Conservation (phyloP, 352 stramenopile genomes). For the Pythium utonaiense region DNA sequence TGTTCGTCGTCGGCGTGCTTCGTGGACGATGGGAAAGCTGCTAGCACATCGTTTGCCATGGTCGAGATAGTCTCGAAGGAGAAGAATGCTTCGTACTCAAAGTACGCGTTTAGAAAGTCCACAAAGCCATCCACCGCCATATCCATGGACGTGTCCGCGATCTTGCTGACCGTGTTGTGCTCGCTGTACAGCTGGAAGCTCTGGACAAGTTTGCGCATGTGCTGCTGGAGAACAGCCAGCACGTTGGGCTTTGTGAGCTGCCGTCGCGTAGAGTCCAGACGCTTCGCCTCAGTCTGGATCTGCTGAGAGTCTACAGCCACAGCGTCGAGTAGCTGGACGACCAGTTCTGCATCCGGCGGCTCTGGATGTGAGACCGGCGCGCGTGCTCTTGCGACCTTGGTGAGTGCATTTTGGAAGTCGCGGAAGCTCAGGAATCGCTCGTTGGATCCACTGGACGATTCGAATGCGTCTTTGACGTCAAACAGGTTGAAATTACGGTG, state of each 20-base stretch:
- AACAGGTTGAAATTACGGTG: constrained; percentile 58
- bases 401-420: constrained; percentile 55
- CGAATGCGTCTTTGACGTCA: constrained; percentile 60
- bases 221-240: constrained; percentile 45
- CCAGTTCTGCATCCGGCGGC: constrained; percentile 25
- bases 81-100: constrained; percentile 75
- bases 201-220: constrained; percentile 41
- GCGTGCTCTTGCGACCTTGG: constrained; percentile 31
- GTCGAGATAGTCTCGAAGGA: constrained; percentile 40
- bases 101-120: constrained; percentile 77
- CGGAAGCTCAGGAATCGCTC: constrained; percentile 49
- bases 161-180: constrained; percentile 16
- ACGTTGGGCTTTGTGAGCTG: constrained; percentile 46
- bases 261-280: constrained; percentile 42
- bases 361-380: not conserved
- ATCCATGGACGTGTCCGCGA: constrained; percentile 22
- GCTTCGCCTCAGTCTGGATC: not conserved
- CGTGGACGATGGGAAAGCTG: not conserved
- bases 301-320: not conserved
- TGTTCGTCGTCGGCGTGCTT: not conserved
- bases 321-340: constrained; percentile 28
- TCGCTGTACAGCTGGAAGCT: constrained; percentile 61
- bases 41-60: not conserved
- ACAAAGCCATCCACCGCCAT: constrained; percentile 71
- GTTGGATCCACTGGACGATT: constrained; percentile 43